These are phyloP conservation scores for Cyphellophora attinorum DNA, from an alignment of 2,329 filamentous ascomycete species.

Conservation along the genomic window DNA sequence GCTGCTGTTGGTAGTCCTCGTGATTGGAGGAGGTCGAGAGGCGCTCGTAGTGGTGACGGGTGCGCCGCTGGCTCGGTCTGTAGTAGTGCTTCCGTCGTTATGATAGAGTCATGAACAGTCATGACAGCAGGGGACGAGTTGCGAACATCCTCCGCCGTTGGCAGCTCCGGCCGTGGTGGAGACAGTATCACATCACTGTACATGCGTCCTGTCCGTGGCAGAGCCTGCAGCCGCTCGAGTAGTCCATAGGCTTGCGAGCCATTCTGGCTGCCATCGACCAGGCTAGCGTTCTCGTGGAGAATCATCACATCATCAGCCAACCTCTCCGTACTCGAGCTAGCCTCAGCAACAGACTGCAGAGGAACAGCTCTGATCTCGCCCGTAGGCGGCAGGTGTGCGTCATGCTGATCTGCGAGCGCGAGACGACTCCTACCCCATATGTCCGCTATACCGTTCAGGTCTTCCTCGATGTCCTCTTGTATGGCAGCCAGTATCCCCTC, in stretches of 20 bases:
- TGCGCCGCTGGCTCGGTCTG: not conserved
- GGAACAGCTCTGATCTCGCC: slow-evolving; percentile 42
- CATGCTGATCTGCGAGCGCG: slow-evolving; percentile 54
- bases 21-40: slow-evolving; percentile 9
- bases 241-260: slow-evolving; percentile 28
- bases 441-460: slow-evolving; percentile 53
- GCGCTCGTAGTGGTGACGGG: slow-evolving; percentile 4
- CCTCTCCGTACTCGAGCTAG: slow-evolving; percentile 27
- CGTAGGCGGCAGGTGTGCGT: slow-evolving; percentile 51
- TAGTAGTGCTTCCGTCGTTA: not conserved
- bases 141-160: not conserved
- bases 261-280: slow-evolving; percentile 25
- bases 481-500: slow-evolving; percentile 46
- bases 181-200: slow-evolving; percentile 4
- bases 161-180: not conserved
- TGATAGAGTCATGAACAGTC: not conserved
- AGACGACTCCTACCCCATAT: slow-evolving; percentile 53
- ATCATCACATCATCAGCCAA: slow-evolving; percentile 27
- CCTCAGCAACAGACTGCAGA: slow-evolving; percentile 34
- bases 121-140: not conserved
- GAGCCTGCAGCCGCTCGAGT: slow-evolving; percentile 22
- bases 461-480: slow-evolving; percentile 48
- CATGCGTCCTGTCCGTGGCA: slow-evolving; percentile 9
- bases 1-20: slow-evolving; percentile 3
- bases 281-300: slow-evolving; percentile 29